Evolutionary conservation across 495 filamentous ascomycete genomes (phyloP), one percentile per base, ranked within the genome.

Genomic region (Penicillium bialowiezense): DNA sequence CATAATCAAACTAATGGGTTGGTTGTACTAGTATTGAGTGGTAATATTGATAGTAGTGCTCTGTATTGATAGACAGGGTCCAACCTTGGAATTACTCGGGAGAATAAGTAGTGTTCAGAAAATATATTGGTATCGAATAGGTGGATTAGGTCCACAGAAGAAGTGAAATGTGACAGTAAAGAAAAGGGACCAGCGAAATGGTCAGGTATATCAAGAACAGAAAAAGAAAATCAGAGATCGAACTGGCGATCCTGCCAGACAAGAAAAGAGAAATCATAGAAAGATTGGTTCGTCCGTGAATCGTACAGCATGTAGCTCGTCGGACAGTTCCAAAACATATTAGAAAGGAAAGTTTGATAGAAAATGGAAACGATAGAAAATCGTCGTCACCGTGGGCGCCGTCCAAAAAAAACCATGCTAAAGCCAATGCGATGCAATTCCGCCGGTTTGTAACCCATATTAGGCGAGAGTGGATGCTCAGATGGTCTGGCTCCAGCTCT

Each of bases 1-100:
- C 60, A 52, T 52, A 63, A 63, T 63, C 45, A 58, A 58, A 60
- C 39, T n/a, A 38, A 48, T 45, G 49, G n/a, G n/a, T n/a, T n/a
- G n/a, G n/a, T n/a, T n/a, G 8, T 48, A 50, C 48, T 47, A 49
- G 53, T 53, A 48, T 33, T 50, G 26, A 12, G n/a, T 26, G 12
- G 14, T 41, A 29, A 9, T 23, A 26, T 8, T 26, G 23, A 26
- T 26, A 26, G 23, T 26, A 8, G 23, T n/a, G n/a, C n/a, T n/a
- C n/a, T 34, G 36, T 28, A 32, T 17, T 20, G 23, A 26, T 26
- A 8, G 23, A 26, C 23, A 26, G 23, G 23, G 23, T 26, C n/a
- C n/a, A n/a, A n/a, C n/a, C n/a, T n/a, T n/a, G n/a, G n/a, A n/a
- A n/a, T n/a, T n/a, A n/a, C n/a, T n/a, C n/a, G n/a, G n/a, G n/a